Evolutionary conservation across 2,329 filamentous ascomycete species (phyloP).

Genomic region (Pseudogymnoascus sp.): DNA sequence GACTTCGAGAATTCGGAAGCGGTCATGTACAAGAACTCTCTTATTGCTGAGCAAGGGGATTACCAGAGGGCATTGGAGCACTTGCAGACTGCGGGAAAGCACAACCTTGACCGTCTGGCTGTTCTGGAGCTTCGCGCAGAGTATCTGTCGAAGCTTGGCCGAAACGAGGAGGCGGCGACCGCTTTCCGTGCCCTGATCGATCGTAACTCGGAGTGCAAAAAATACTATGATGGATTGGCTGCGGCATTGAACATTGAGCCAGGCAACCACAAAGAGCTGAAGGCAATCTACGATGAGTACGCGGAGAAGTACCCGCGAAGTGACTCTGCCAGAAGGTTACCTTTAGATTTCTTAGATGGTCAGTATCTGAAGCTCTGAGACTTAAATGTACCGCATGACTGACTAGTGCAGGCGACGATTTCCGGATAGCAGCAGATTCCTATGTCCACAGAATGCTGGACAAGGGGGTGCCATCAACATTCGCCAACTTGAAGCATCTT

Average conservation of each 20-base stretch:
- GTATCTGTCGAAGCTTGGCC: constrained; percentile 70
- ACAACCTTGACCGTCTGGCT: constrained; percentile 73
- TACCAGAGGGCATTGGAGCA: constrained; percentile 77
- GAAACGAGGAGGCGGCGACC: constrained; percentile 69
- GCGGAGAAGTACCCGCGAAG: constrained; percentile 72
- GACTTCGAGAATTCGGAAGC: constrained; percentile 94
- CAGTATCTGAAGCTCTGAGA: constrained; percentile 19
- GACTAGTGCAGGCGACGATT: constrained; percentile 56
- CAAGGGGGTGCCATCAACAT: constrained; percentile 91
- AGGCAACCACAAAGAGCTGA: constrained; percentile 53
- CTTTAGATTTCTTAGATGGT: constrained; percentile 80
- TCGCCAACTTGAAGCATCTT: constrained; percentile 91
- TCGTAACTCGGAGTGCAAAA: constrained; percentile 78
- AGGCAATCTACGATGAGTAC: constrained; percentile 73
- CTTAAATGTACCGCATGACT: constrained; percentile 13
- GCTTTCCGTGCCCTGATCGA: constrained; percentile 76
- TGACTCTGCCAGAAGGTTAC: constrained; percentile 78
- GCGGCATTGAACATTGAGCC: constrained; percentile 55
- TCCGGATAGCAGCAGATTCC: constrained; percentile 64
- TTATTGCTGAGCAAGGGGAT: constrained; percentile 87
- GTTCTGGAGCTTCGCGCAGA: constrained; percentile 79
- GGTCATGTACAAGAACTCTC: constrained; percentile 84
- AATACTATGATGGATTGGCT: constrained; percentile 75
- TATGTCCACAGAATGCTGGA: constrained; percentile 81
- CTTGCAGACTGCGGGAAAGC: constrained; percentile 66